Conservation (phyloP, 768 basidiomycete species). For the Trichaptum fuscoviolaceum region DNA sequence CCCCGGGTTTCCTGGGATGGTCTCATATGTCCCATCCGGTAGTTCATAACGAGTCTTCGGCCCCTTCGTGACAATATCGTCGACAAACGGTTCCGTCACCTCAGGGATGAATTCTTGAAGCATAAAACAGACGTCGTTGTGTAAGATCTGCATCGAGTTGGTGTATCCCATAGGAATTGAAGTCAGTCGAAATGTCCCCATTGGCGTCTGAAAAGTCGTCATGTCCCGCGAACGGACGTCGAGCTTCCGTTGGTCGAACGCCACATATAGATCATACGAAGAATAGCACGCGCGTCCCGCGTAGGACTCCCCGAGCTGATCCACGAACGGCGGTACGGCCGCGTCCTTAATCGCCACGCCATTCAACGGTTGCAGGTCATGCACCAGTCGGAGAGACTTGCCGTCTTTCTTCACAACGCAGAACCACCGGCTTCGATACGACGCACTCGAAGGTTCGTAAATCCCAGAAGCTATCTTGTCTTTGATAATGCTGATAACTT, state of each 20-base stretch:
- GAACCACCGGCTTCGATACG: constrained; percentile 37
- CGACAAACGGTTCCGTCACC: constrained; percentile 30
- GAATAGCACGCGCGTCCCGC: constrained; percentile 29
- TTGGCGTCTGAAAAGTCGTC: constrained; percentile 37
- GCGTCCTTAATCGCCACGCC: constrained; percentile 31
- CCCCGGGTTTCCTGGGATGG: constrained; percentile 28
- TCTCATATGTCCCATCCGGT: constrained; percentile 27
- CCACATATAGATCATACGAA: constrained; percentile 22
- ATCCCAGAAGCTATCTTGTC: constrained; percentile 33
- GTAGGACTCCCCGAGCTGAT: constrained; percentile 30
- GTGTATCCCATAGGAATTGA: constrained; percentile 38
- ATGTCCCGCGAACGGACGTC: constrained; percentile 28
- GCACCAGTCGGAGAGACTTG: constrained; percentile 26
- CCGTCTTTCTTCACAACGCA: constrained; percentile 28
- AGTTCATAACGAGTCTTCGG: constrained; percentile 26
- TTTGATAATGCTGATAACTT: constrained; percentile 28
- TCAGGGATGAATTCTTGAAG: constrained; percentile 36
- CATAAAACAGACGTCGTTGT: constrained; percentile 33
- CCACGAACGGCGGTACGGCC: constrained; percentile 26
- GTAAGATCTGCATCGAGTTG: constrained; percentile 35
- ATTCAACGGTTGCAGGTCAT: constrained; percentile 35
- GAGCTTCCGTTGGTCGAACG: constrained; percentile 30
- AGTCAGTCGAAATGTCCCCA: constrained; percentile 26
- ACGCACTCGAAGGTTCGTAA: constrained; percentile 34
- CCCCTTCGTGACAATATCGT: constrained; percentile 33